Base-by-base conservation (phyloP, 1,139 yeast genomes). In the Suhomyces kunorum region DNA sequence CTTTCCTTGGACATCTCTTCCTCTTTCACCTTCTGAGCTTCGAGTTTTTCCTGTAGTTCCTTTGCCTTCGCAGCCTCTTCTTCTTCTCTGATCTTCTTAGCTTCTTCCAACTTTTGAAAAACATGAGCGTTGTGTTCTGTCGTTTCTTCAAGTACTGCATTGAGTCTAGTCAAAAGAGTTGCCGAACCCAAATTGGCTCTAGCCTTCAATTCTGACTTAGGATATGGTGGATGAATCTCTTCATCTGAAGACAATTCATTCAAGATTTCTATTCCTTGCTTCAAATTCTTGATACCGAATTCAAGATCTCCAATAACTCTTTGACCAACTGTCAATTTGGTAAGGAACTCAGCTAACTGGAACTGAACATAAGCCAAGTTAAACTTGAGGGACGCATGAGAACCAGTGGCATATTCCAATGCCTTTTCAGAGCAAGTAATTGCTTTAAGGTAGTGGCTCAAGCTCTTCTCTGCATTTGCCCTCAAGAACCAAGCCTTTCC, bases 401-500 rank as follows among this genome's bases (percentile, higher is more conserved):
- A 58, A 41, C 58, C 64, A 36, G 59, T 59, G 28, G 62, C 58
- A 39, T 54, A 58, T 4, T 61, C 67, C 35, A 78, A 66, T 0
- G 96, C 89, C 48, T 71, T 67, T 50, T 74, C 68, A 11, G 88
- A 76, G 50, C 78, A 80, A 27, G 77, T 80, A 40, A 88, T 68
- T 0, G 96, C 79, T 42, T 74, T 80, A 36, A 74, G 68, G 43
- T 83, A 76, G 44, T 75, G 81, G 6, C 68, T 76, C 36, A 84
- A 59, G 40, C 77, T 83, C 59, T 79, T 80, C 50, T 89, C 96
- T 24, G 72, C 68, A 41, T 74, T 62, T 7, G 92, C 98, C 56
- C 97, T 78, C 17, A 83, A 76, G 49, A 83, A 81, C 97, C 98
- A 92, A 1, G 95, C 92, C 48, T 94, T 78, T 27, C 96, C 97